Conservation (phyloP, 1,284 basidiomycete species). For the Boletus austroedulis region DNA sequence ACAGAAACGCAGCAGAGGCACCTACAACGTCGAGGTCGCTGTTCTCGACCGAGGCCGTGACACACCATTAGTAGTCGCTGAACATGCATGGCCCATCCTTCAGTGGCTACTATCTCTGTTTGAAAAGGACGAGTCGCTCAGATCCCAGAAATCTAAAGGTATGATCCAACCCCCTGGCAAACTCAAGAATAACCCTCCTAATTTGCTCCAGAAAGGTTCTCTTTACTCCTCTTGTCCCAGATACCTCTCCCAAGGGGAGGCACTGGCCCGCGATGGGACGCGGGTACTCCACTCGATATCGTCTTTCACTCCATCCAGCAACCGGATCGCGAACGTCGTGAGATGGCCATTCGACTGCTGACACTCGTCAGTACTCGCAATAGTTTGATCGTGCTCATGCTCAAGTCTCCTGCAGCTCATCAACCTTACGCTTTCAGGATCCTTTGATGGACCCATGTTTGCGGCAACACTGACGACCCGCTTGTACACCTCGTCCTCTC, state of each 20-base stretch:
- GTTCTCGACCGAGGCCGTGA: slow-evolving; percentile 27
- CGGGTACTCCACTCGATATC: slow-evolving; percentile 54
- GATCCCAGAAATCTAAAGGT: slow-evolving; percentile 32
- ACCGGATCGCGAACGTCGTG: slow-evolving; percentile 38
- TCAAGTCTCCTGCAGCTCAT: slow-evolving; percentile 44
- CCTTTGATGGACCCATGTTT: slow-evolving; percentile 51
- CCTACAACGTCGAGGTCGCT: slow-evolving; percentile 23
- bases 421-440: slow-evolving; percentile 48
- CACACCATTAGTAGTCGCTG: slow-evolving; percentile 45
- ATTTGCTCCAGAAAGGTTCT: slow-evolving; percentile 47
- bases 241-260: slow-evolving; percentile 57
- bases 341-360: slow-evolving; percentile 51
- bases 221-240: slow-evolving; percentile 59
- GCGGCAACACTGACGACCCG: slow-evolving; percentile 47
- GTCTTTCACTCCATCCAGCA: slow-evolving; percentile 52
- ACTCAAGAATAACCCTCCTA: slow-evolving; percentile 10
- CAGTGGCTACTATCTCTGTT: slow-evolving; percentile 63
- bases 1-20: slow-evolving; percentile 32
- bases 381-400: background rate
- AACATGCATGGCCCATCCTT: slow-evolving; percentile 62
- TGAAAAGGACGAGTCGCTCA: slow-evolving; percentile 55
- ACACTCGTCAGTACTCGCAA: slow-evolving; percentile 42
- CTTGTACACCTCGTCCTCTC: slow-evolving; percentile 39
- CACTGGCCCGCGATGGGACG: slow-evolving; percentile 53
- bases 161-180: slow-evolving; percentile 1